Evolutionary conservation across 1,139 yeast species (phyloP), one percentile per base, ranked within the genome.

Genomic region (Petasospora fabianii): DNA sequence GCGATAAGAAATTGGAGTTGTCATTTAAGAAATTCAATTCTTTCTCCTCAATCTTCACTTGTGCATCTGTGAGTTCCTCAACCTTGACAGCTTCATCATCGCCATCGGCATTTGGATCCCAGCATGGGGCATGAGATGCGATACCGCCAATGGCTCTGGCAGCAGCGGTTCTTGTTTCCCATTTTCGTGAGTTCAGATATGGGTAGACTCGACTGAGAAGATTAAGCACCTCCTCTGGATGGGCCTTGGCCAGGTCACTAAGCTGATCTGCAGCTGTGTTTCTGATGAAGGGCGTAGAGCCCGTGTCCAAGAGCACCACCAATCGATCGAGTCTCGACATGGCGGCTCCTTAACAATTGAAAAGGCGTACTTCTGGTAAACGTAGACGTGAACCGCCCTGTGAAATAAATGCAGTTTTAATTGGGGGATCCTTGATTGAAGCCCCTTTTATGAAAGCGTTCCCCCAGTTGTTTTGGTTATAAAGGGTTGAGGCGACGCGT

Each of bases 231-330:
- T 94, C 98, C 59, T 90, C 97, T 0, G 97, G 97, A 54, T 94
- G 98, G 32, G 85, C 83, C 59, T 84, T 84, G 22, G 96, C 97
- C 36, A 94, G 73, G 54, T 90, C 97, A 3, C 96, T 88, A 51
- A 94, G 71, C 63, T 94, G 99, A 57, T 92, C 97, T 2, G 98
- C 98, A 1, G 98, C 99, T 11, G 97, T 87, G 56, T 86, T 87
- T 50, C 98, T 75, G 35, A 94, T 94, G 59, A 87, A 85, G 28
- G 87, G 86, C 6, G 97, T 88, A 13, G 97, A 87, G 12, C 98
- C 98, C 3, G 97, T 86, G 64, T 94, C 98, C 50, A 94, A 68
- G 46, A 92, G 68, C 18, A 81, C 76, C 47, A 83, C 92, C 58
- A 83, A 77, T 47, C 94, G 68, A 58, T 84, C 94, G 56, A 84